Conservation (phyloP, 202 grass and related monocot species). For the Setaria italica region DNA sequence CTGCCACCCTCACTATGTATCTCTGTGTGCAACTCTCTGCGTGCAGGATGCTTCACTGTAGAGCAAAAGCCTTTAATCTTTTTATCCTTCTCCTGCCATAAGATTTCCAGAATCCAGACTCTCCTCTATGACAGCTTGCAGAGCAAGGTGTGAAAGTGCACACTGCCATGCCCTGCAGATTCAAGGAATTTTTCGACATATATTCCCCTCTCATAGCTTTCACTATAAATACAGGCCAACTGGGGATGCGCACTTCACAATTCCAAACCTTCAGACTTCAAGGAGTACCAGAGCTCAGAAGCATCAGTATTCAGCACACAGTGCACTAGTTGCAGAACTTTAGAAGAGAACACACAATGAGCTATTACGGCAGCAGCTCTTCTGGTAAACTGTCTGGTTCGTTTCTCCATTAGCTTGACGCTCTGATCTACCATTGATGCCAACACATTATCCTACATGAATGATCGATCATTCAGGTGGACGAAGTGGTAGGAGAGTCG, state of each 20-base stretch:
- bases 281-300: constrained; percentile 23
- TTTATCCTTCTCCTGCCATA: constrained; percentile 26
- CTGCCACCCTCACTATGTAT: constrained; percentile 18
- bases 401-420: constrained; percentile 31
- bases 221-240: constrained; percentile 82
- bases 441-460: background rate
- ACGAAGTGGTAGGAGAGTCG: constrained; percentile 50
- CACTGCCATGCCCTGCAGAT: constrained; percentile 63
- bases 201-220: constrained; percentile 51
- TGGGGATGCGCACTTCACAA: constrained; percentile 51
- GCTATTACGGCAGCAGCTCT: constrained; percentile 86
- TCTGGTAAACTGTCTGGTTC: constrained; percentile 67
- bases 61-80: constrained; percentile 26
- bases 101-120: constrained; percentile 53
- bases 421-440: constrained; percentile 14
- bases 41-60: constrained; percentile 39
- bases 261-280: constrained; percentile 39
- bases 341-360: constrained; percentile 60
- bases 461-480: constrained; percentile 57
- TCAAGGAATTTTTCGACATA: constrained; percentile 53
- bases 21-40: constrained; percentile 29
- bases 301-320: constrained; percentile 32
- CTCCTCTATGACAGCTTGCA: constrained; percentile 49
- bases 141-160: constrained; percentile 32
- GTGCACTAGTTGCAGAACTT: constrained; percentile 40